Base-by-base conservation (phyloP, 805 yeast genomes). In the Saturnispora mendoncae region DNA sequence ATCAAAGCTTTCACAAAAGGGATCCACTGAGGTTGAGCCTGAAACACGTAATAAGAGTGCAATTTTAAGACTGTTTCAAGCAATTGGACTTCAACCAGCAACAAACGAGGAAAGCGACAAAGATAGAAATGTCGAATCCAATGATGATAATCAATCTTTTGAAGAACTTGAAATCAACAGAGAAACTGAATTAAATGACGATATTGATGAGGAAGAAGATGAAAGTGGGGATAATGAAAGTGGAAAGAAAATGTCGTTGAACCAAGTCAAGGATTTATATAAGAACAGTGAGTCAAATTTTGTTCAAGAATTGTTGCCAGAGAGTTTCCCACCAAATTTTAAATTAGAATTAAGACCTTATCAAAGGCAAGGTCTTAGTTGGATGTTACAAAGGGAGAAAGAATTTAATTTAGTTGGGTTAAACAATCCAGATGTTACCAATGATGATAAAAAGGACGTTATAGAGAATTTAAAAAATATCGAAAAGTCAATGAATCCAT, bases 361-460 rank as follows among this genome's bases (percentile, higher is more conserved):
- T 57, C 97, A 90, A 59, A 78, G 74, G 46, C 85, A 80, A 51
- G 95, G 94, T 0, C 61, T 86, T 24, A 76, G 88, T 1, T 87
- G 96, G 96, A 80, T 87, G 90, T 61, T 86, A n/a, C 70, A 77
- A 25, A 66, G 90, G 42, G 95, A 87, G 54, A 69, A 73, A 30
- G 87, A 80, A 47, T 60, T 71, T 46, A 70, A 60, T n/a, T 41
- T 58, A 12, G 57, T 74, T 24, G 73, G 69, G 10, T 28, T 37
- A 6, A 51, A 51, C 43, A 41, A 64, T 62, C 33, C 46, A 47
- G 15, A 46, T 35, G n/a, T 53, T 2, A 49, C 31, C 49, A 43
- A 42, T 46, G 52, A 42, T 21, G 53, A 46, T 7, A 55, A 50
- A 24, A 44, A 40, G 45, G 52, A 42, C 21, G 54, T 50, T n/a